These are phyloP conservation scores for Lipomyces yamadae DNA, from an alignment of 805 yeast genomes.

Conservation along the genomic window DNA sequence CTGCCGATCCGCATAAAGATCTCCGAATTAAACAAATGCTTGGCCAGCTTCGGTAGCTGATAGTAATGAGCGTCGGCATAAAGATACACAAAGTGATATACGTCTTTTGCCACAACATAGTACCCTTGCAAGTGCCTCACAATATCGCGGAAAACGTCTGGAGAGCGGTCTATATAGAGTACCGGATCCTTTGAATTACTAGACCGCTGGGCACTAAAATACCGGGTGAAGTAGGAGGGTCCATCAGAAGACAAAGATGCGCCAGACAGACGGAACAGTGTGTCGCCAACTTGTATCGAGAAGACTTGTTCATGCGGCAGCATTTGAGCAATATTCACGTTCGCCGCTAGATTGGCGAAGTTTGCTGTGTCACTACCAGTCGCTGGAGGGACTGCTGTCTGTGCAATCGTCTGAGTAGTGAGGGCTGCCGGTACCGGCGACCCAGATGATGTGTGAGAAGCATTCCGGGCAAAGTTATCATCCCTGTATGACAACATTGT, in stretches of 20 bases:
- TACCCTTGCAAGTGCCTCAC: constrained; percentile 78
- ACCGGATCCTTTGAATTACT: constrained; percentile 46
- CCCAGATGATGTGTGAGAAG: neutral
- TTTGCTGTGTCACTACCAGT: neutral
- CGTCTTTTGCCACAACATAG: constrained; percentile 62
- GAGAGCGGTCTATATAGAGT: constrained; percentile 74
- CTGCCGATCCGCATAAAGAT: constrained; percentile 65
- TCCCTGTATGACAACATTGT: neutral
- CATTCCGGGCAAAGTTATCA: neutral
- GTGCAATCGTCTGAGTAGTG: constrained; percentile 13
- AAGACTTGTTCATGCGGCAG: constrained; percentile 37
- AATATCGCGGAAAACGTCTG: constrained; percentile 68
- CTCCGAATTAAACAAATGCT: constrained; percentile 57
- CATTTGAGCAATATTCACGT: constrained; percentile 29
- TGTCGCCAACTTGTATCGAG: constrained; percentile 39
- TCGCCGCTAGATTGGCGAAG: constrained; percentile 22
- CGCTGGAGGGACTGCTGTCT: constrained; percentile 9
- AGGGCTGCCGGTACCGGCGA: neutral
- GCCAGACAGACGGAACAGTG: constrained; percentile 36
- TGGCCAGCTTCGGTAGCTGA: constrained; percentile 61
- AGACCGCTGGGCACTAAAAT: constrained; percentile 51
- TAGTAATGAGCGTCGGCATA: constrained; percentile 76
- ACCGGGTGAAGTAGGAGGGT: constrained; percentile 85
- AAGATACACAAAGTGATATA: constrained; percentile 63
- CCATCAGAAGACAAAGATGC: constrained; percentile 79